Evolutionary conservation across 176 grass and related monocot genomes (phyloP), one percentile per base, ranked within the genome.

Genomic region (Phoenix dactylifera): DNA sequence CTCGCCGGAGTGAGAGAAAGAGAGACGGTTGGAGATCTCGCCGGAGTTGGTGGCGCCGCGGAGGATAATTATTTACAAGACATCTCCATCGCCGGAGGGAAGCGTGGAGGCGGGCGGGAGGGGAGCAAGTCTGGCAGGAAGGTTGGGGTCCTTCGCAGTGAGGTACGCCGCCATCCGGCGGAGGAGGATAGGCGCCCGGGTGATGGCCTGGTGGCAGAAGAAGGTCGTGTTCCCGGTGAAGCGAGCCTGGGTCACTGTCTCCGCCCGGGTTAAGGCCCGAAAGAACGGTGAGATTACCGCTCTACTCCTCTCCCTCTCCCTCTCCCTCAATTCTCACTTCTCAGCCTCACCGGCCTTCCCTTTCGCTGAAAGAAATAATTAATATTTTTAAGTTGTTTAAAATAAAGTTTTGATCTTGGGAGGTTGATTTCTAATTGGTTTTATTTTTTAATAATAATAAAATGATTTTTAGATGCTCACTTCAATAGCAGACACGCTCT

Each of bases 171-270:
- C 35, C 9, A 12, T 44, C 10, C 7, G 35, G 9, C 35, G 10
- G 35, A 44, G 35, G 35, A 44, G 35, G 79, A 75, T 82, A 24
- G 28, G 73, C 22, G 74, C 79, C 84, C 61, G 29, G 15, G 54
- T 72, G 51, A 89, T 86, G 85, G 70, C 76, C 0, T 95, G 85
- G 82, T 95, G 90, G 90, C 73, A 73, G 58, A 75, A 83, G 73
- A 95, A 89, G 79, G 61, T 95, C 60, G 79, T 95, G 50, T 75
- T 74, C 61, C 63, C 85, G 55, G 72, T 81, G 66, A 78, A 78
- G 69, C 85, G 85, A 55, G 82, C 79, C 5, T 83, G 71, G 60
- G 79, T 70, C 70, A 76, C 79, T 62, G 71, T 95, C 85, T 82
- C 85, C 35, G 62, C 66, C 29, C 82, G 79, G 66, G 73, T 80